Conservation (phyloP, 495 filamentous ascomycete species). For the Penicillium angulare region DNA sequence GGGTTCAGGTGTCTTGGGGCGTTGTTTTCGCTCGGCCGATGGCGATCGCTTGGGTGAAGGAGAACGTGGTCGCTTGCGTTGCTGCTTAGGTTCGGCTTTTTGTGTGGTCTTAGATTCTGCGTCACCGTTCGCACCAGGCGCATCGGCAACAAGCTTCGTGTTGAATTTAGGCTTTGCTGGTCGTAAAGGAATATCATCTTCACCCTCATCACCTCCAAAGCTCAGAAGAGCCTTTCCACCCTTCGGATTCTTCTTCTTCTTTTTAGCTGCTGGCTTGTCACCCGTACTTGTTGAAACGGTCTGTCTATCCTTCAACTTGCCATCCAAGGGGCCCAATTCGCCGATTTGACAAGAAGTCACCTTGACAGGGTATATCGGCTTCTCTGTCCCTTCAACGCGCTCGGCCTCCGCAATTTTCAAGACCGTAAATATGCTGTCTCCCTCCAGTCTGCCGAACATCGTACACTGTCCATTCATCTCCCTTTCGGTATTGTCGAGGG, state of each 20-base stretch:
- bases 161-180: constrained; percentile 91
- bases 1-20: constrained; percentile 12
- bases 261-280: constrained; percentile 50
- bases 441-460: constrained; percentile 87
- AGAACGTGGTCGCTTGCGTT: constrained; percentile 7
- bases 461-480: constrained; percentile 91
- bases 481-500: constrained; percentile 71
- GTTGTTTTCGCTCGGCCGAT: constrained; percentile 28
- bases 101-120: constrained; percentile 8
- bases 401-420: constrained; percentile 89
- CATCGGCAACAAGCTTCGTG: constrained; percentile 67
- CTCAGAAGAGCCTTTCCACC: constrained; percentile 78
- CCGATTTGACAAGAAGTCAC: constrained; percentile 74
- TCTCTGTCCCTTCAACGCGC: constrained; percentile 73
- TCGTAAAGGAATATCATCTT: constrained; percentile 54
- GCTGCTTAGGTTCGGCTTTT: constrained; percentile 2
- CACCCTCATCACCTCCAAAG: constrained; percentile 83
- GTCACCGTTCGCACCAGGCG: constrained; percentile 24
- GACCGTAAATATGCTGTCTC: constrained; percentile 93
- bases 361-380: constrained; percentile 82
- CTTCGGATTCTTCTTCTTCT: constrained; percentile 77
- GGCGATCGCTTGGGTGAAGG: constrained; percentile 9
- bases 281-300: constrained; percentile 30
- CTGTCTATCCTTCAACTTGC: constrained; percentile 77
- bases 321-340: constrained; percentile 80